These are phyloP conservation scores for Coemansia sp. DNA, from an alignment of 192 early-diverging fungal species.

Conservation along the genomic window DNA sequence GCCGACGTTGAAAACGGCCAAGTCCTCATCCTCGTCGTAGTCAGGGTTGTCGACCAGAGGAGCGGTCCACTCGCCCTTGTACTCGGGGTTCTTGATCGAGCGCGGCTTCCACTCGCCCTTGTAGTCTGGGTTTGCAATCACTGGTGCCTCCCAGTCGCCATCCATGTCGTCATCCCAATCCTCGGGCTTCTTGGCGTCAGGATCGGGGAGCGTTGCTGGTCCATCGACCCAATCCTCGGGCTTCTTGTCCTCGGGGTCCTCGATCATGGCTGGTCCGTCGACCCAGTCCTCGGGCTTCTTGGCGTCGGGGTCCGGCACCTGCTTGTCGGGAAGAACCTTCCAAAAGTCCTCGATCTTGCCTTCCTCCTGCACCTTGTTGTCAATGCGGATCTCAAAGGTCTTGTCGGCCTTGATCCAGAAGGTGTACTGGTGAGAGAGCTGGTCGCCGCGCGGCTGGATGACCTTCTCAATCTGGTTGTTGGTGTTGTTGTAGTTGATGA, in stretches of 20 bases:
- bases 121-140: conserved; percentile 84
- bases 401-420: conserved; percentile 77
- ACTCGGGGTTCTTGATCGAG: conserved; percentile 84
- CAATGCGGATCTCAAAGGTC: conserved; percentile 73
- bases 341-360: conserved; percentile 79
- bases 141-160: conserved; percentile 93
- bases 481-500: conserved; percentile 92
- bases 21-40: conserved; percentile 82
- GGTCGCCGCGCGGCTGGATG: conserved; percentile 71
- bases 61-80: conserved; percentile 91
- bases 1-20: conserved; percentile 83
- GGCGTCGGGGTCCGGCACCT: conserved; percentile 78
- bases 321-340: conserved; percentile 78
- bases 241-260: conserved; percentile 72
- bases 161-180: conserved; percentile 97
- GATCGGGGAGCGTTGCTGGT: conserved; percentile 79
- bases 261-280: conserved; percentile 67
- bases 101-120: conserved; percentile 82
- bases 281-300: conserved; percentile 91
- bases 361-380: conserved; percentile 75
- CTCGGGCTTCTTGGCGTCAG: conserved; percentile 80
- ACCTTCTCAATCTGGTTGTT: conserved; percentile 79
- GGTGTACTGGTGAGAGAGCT: conserved; percentile 86
- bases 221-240: conserved; percentile 72
- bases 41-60: conserved; percentile 89